Base-by-base conservation (phyloP, 768 basidiomycete species). In the Tremella yokohamensis region DNA sequence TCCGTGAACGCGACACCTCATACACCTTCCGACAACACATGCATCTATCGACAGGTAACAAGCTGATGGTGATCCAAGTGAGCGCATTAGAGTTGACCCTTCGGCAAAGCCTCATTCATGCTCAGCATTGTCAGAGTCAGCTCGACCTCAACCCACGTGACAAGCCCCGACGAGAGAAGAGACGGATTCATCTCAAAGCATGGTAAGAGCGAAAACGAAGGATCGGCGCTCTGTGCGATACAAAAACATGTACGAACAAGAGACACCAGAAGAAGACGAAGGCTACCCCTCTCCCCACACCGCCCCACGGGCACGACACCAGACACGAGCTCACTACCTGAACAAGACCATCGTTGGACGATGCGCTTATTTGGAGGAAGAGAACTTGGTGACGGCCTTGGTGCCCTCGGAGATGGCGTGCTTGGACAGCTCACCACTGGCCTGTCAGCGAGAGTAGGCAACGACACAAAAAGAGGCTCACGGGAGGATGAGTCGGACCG, bases 401-500 rank as follows among this genome's bases (percentile, higher is more conserved):
- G 71, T 94, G 52, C 92, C 92, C 80, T 94, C 90, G 52, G 89
- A 94, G 76, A 90, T 89, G 63, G 87, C 88, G 78, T 90, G 89
- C 82, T 93, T 94, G 71, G 90, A 87, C 54, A 94, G 85, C 79
- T 93, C 91, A 76, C 90, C 91, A 68, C 64, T 58, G 40, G 18
- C 9, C 9, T 16, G 54, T 53, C 42, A 62, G 52, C 26, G 7
- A n/a, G 20, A 20, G 40, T 24, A 20, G 11, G 24, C 8, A 47
- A 8, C 26, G 25, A 56, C n/a, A 56, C 24, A 44, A 13, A 19
- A 19, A 57, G 22, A 24, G 52, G 49, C 56, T 60, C 55, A 60
- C 42, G 94, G 92, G 22, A 99, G 87, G 78, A 99, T 94, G 55
- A 97, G 84, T 63, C 94, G 88, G 53, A 98, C 96, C 44, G 92